Conservation (phyloP, 2,329 filamentous ascomycete species). For the Xylariaceae sp. region DNA sequence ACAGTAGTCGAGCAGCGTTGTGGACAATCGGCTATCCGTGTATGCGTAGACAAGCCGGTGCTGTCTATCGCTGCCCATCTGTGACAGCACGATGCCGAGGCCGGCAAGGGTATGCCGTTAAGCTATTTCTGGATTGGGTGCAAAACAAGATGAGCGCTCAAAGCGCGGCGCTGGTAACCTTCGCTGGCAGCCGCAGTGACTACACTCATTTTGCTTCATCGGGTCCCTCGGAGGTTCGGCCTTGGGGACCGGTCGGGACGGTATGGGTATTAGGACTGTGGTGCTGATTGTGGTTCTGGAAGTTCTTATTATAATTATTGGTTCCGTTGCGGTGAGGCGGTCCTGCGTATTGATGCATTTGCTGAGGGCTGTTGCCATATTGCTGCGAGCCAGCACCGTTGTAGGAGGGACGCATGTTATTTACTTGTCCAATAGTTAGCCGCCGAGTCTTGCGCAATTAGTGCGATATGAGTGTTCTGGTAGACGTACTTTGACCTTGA, state of each 20-base stretch:
- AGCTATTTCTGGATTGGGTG: slow-evolving; percentile 27
- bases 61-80: slow-evolving; percentile 5
- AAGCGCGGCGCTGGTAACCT: slow-evolving; percentile 30
- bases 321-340: slow-evolving; percentile 54
- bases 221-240: slow-evolving; percentile 36
- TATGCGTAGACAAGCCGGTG: slow-evolving; percentile 8
- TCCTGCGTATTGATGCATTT: slow-evolving; percentile 57
- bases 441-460: slow-evolving; percentile 17
- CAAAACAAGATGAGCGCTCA: slow-evolving; percentile 27
- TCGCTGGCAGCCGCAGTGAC: slow-evolving; percentile 18
- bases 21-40: slow-evolving; percentile 9
- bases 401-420: slow-evolving; percentile 53
- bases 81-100: slow-evolving; percentile 17
- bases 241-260: slow-evolving; percentile 32
- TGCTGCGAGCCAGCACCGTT: slow-evolving; percentile 55
- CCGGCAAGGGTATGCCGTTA: slow-evolving; percentile 19
- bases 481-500: slow-evolving; percentile 67
- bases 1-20: slow-evolving; percentile 9
- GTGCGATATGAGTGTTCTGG: slow-evolving; percentile 19
- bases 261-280: slow-evolving; percentile 35
- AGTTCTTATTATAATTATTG: slow-evolving; percentile 48
- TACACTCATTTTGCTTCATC: slow-evolving; percentile 43
- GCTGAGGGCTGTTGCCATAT: slow-evolving; percentile 61
- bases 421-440: slow-evolving; percentile 47
- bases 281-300: slow-evolving; percentile 41